These are phyloP conservation scores for Heteromeles arbutifolia DNA, from an alignment of 306 rosid genomes.

Conservation along the genomic window DNA sequence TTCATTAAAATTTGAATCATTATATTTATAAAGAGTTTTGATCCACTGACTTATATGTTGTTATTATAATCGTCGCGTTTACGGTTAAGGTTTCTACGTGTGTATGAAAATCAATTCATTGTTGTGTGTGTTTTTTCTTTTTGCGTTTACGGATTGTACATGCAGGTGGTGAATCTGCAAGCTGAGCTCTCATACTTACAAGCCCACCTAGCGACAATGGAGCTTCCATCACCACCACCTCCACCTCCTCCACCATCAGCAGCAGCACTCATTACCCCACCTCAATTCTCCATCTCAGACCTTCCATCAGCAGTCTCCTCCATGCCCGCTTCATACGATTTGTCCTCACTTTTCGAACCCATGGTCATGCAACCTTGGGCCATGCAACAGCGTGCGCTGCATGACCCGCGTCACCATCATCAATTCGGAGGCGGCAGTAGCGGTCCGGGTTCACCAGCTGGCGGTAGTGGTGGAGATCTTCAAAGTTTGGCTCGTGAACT, in stretches of 20 bases:
- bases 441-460: conserved; percentile 23
- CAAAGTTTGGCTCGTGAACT: conserved; percentile 72
- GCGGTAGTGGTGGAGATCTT: conserved; percentile 45
- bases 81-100: too few species aligned
- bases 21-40: too few species aligned
- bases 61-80: too few species aligned
- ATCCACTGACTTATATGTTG: too few species aligned
- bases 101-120: neutral
- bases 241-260: conserved; percentile 37
- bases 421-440: conserved; percentile 31
- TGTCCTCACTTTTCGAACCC: conserved; percentile 83
- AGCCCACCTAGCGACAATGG: conserved; percentile 68
- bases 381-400: conserved; percentile 46
- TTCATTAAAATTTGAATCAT: too few species aligned
- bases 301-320: conserved; percentile 39
- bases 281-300: conserved; percentile 41
- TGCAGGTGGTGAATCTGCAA: conserved; percentile 75
- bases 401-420: conserved; percentile 22
- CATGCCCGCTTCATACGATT: conserved; percentile 47
- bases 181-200: conserved; percentile 82
- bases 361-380: conserved; percentile 63
- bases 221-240: conserved; percentile 58
- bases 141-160: neutral
- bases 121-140: neutral
- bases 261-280: conserved; percentile 18